Percentiles rank a stretch among this genome's conserved stretches.
Conservation (phyloP, 768 basidiomycete genomes). For the Rhodotorula babjevae region DNA sequence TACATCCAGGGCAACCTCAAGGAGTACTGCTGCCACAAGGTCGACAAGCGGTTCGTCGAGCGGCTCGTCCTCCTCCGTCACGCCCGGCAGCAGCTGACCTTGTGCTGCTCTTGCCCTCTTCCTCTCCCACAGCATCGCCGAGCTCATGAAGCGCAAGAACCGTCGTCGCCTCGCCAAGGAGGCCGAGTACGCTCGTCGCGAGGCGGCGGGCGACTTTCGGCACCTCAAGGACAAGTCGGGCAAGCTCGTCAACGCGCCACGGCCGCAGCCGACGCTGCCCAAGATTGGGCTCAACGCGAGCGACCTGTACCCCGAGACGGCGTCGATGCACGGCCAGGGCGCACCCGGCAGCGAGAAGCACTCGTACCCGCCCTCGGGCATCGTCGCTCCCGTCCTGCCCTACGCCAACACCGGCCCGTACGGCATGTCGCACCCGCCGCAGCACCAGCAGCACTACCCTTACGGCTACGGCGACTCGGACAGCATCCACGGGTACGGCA, state of each 20-base stretch:
- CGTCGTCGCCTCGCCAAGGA: slow-evolving; percentile 78
- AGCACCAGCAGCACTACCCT: too few relatives aligned
- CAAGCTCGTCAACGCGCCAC: slow-evolving; percentile 67
- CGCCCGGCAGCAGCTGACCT: background rate
- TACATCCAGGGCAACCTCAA: slow-evolving; percentile 97
- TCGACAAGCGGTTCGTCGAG: slow-evolving; percentile 70
- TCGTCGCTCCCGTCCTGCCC: background rate
- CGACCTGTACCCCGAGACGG: slow-evolving; percentile 32
- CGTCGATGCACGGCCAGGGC: slow-evolving; percentile 4
- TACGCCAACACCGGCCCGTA: slow-evolving; percentile 13
- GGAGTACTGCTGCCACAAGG: slow-evolving; percentile 98
- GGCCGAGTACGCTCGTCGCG: slow-evolving; percentile 76
- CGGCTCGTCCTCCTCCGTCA: slow-evolving; percentile 15
- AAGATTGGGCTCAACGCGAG: slow-evolving; percentile 79
- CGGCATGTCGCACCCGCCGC: background rate
- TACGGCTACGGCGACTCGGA: slow-evolving; percentile 19
- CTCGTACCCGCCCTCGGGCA: slow-evolving; percentile 5
- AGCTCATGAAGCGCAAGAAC: slow-evolving; percentile 84
- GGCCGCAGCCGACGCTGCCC: slow-evolving; percentile 92
- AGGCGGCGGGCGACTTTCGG: slow-evolving; percentile 83
- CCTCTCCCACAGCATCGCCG: slow-evolving; percentile 65
- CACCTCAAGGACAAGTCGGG: slow-evolving; percentile 88
- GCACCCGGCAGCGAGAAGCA: slow-evolving; percentile 3
- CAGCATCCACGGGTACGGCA: background rate
- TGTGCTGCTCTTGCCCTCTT: background rate